Evolutionary conservation across 2,329 filamentous ascomycete species (phyloP).

Genomic region (Fusarium bactridioides): DNA sequence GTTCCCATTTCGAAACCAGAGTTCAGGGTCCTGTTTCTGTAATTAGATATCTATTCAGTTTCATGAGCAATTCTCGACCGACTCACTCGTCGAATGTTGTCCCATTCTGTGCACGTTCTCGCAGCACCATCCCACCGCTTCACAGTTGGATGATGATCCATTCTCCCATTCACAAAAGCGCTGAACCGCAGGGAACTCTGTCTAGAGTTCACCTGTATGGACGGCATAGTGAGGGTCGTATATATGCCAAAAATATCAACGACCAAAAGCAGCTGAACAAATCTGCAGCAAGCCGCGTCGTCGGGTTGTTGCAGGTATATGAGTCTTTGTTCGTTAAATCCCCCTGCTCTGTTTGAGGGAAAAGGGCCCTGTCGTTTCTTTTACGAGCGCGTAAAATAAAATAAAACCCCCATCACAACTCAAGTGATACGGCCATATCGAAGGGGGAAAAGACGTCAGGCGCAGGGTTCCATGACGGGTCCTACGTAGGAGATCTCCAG

Average conservation of each 20-base stretch:
- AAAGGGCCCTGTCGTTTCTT: not conserved
- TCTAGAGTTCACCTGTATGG: slow-evolving; percentile 18
- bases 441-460: slow-evolving; percentile 13
- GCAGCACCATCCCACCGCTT: slow-evolving; percentile 61
- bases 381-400: not conserved
- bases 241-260: not conserved
- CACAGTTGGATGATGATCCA: slow-evolving; percentile 39
- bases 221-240: not conserved
- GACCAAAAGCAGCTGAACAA: slow-evolving; percentile 9
- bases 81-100: slow-evolving; percentile 57
- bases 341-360: slow-evolving; percentile 5
- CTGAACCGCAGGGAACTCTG: slow-evolving; percentile 37
- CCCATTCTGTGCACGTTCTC: slow-evolving; percentile 55
- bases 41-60: not conserved
- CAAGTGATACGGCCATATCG: slow-evolving; percentile 14
- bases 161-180: slow-evolving; percentile 42
- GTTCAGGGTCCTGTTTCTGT: slow-evolving; percentile 69
- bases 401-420: not conserved
- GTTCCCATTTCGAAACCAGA: slow-evolving; percentile 74
- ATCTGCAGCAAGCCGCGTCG: slow-evolving; percentile 24
- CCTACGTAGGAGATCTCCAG: slow-evolving; percentile 20
- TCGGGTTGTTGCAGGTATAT: slow-evolving; percentile 30
- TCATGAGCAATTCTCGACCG: not conserved
- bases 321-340: slow-evolving; percentile 10
- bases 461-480: slow-evolving; percentile 31